Conservation (phyloP, 1,284 basidiomycete genomes). For the Ganoderma resinaceum region DNA sequence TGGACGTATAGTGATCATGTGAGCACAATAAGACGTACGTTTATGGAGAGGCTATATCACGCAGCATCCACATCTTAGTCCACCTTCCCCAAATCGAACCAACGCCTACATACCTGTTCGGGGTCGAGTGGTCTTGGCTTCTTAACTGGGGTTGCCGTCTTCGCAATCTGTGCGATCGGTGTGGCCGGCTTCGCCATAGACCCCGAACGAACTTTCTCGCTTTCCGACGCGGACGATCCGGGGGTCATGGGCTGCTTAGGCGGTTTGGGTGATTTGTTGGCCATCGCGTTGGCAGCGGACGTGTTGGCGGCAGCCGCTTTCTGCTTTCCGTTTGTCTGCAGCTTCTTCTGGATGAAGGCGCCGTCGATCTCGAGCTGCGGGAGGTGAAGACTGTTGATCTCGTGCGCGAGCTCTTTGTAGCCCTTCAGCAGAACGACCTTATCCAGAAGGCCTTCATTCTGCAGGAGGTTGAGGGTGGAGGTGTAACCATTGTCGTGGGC, state of each 20-base stretch:
- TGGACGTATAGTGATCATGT: not conserved
- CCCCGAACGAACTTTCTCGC: constrained; percentile 32
- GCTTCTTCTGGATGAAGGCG: constrained; percentile 55
- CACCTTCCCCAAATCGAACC: too few relatives aligned
- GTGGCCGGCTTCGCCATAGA: constrained; percentile 21
- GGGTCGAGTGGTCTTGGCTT: constrained; percentile 27
- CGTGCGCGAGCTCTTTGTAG: constrained; percentile 53
- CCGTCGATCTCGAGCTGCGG: constrained; percentile 52
- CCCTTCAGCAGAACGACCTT: constrained; percentile 61
- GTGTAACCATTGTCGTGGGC: constrained; percentile 64
- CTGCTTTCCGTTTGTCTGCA: constrained; percentile 39
- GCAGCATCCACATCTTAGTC: not conserved
- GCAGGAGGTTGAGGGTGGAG: constrained; percentile 52
- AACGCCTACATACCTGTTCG: constrained; percentile 28
- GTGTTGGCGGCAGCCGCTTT: constrained; percentile 20
- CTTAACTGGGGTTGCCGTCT: constrained; percentile 21
- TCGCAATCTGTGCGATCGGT: constrained; percentile 22
- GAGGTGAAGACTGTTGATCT: constrained; percentile 51
- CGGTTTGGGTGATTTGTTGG: constrained; percentile 29
- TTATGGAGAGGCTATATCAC: constrained; percentile 40
- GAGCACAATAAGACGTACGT: constrained; percentile 34
- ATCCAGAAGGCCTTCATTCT: constrained; percentile 55
- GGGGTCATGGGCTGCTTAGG: constrained; percentile 25
- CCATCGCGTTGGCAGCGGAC: constrained; percentile 17
- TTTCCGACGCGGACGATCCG: constrained; percentile 29